Evolutionary conservation across 805 yeast genomes (phyloP), one percentile per base, ranked within the genome.

Genomic region (Suhomyces faveliae): DNA sequence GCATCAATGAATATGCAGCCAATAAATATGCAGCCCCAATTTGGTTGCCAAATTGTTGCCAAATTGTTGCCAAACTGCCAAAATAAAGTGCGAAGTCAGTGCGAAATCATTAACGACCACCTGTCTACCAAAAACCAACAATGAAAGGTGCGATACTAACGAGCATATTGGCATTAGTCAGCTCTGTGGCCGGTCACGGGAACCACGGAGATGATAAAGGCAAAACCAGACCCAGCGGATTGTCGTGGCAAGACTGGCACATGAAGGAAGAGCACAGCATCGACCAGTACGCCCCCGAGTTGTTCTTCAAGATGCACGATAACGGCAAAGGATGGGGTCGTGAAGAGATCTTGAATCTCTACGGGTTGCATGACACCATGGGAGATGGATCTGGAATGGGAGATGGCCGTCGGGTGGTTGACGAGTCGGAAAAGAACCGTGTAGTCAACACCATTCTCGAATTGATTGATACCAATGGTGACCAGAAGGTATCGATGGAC

Each of bases 321-420:
- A 74, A 79, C 62, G 89, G 86, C 38, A 17, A 40, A 11, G 64
- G 69, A 44, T 69, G 87, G 66, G 77, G 76, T 49, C 63, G 64
- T 1, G 53, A 66, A 17, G 98, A 92, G 61, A 85, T 92, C 35
- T 64, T 92, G 50, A 78, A 86, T 54, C 71, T 89, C 55, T 92
- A 92, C 61, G 99, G 99, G 2, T 67, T 92, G 46, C 78, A 94
- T 52, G 83, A 80, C 3, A 81, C 85, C 21, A 85, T 89, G 12
- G 97, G 97, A 9, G 85, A 80, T 54, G 97, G 97, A 40, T 85
- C 88, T 49, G 97, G 97, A 5, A 80, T 85, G 83, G 97, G 97
- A 1, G 71, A 76, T 13, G 92, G 85, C 59, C 87, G 81, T 55
- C 60, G 56, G 40, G 42, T 41, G 19, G 76, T 85, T 50, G 71